Conservation (phyloP, 305 asterid genomes). For the Fraxinus paxiana region DNA sequence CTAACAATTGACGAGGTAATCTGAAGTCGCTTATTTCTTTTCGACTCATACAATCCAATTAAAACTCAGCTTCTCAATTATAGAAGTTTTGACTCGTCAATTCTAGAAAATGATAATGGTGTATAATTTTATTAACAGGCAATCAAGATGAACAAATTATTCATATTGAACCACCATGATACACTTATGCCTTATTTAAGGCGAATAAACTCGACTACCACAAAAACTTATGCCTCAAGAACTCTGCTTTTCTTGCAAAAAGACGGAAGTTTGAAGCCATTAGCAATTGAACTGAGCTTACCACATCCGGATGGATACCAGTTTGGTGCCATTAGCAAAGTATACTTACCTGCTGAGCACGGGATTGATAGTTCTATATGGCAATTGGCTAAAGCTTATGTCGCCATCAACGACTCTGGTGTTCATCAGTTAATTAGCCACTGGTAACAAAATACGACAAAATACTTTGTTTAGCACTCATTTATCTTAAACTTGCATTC, state of each 20-base stretch:
- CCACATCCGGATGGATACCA: slow-evolving; percentile 61
- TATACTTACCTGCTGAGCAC: slow-evolving; percentile 55
- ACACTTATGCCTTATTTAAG: slow-evolving; percentile 67
- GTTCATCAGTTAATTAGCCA: slow-evolving; percentile 67
- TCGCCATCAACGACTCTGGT: slow-evolving; percentile 66
- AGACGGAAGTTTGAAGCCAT: slow-evolving; percentile 66
- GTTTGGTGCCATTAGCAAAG: slow-evolving; percentile 53
- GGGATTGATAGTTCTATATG: slow-evolving; percentile 59
- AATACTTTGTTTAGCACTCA: background rate
- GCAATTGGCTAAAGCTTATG: slow-evolving; percentile 83
- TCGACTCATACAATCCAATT: background rate
- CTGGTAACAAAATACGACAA: slow-evolving; percentile 46
- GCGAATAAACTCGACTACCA: slow-evolving; percentile 51
- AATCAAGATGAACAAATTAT: slow-evolving; percentile 42
- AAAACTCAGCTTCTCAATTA: background rate
- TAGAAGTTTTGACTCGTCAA: background rate
- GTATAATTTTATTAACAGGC: slow-evolving; percentile 40
- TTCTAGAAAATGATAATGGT: background rate
- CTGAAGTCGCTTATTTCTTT: background rate
- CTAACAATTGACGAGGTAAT: slow-evolving; percentile 54
- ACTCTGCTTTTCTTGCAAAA: slow-evolving; percentile 59
- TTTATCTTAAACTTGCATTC: background rate
- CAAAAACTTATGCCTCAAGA: slow-evolving; percentile 68
- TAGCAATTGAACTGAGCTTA: slow-evolving; percentile 72
- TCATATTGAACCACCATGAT: slow-evolving; percentile 78